Base-by-base conservation (phyloP, 306 rosid genomes). In the Prunus dulcis region DNA sequence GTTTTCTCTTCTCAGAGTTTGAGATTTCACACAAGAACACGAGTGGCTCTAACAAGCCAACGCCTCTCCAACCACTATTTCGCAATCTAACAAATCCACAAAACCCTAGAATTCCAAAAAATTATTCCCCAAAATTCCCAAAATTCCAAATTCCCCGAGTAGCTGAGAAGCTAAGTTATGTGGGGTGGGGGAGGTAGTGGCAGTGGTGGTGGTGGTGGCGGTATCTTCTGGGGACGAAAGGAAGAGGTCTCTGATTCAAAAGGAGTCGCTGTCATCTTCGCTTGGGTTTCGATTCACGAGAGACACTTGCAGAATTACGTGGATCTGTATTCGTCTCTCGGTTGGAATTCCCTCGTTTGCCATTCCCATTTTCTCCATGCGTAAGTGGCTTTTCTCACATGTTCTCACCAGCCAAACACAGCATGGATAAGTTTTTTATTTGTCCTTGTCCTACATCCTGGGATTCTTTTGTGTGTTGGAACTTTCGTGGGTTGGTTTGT, bases 321-420 rank as follows among this genome's bases (percentile, higher is more conserved):
- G 17, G 86, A 95, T 62, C 83, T 95, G 72, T 95, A 91, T 67
- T 83, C 91, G 2, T 88, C 97, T 73, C 86, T 92, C 5, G 86
- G 97, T 23, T 95, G 98, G 97, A 89, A 92, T 79, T 89, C 93
- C 22, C 96, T 95, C 46, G 89, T 95, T 69, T 92, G 92, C 82
- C 86, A 86, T 84, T 87, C 98, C 68, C 81, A 92, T 87, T 92
- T 86, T 83, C 86, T 92, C 77, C 85, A 92, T 4, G 95, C 91
- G 97, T 95, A 78, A 85, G 91, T 62, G 4, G 3, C 17, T 55
- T 47, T 28, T 50, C 57, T 61, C 9, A 9, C 66, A 20, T 34
- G 57, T 14, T 46, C 50, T 30, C 46, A 30, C 45, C 67, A 30
- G n/a, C 46, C 22, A 63, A 63, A 28, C 46, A 30, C 19, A 63